Conservation (phyloP, 1,284 basidiomycete genomes). For the Fomitopsis palustris region DNA sequence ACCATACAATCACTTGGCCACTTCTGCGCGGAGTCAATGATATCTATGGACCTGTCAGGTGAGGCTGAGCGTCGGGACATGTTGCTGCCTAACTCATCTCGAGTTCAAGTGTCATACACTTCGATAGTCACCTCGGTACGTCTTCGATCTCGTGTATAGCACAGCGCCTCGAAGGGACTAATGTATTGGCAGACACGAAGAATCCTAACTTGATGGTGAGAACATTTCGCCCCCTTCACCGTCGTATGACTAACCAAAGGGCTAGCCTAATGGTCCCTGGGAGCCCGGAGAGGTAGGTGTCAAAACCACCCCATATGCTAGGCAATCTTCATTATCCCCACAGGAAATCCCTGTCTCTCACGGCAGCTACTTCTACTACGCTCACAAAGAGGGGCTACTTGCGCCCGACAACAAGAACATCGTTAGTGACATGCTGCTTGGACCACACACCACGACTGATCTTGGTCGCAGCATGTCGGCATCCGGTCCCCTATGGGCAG, state of each 20-base stretch:
- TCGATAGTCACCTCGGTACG: conserved; percentile 36
- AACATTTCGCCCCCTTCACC: background rate
- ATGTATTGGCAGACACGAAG: conserved; percentile 26
- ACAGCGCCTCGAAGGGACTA: background rate
- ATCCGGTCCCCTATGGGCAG: conserved; percentile 28
- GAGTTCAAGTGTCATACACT: conserved; percentile 34
- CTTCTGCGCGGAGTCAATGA: conserved; percentile 32
- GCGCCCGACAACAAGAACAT: conserved; percentile 35
- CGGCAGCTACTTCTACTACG: conserved; percentile 40
- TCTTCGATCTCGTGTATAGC: background rate
- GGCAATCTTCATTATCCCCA: background rate
- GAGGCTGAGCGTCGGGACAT: background rate
- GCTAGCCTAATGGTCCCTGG: conserved; percentile 26
- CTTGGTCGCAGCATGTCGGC: conserved; percentile 27
- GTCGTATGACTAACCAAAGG: background rate
- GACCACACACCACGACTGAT: background rate
- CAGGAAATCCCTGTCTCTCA: conserved; percentile 32
- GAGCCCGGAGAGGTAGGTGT: conserved; percentile 25
- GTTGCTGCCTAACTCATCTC: background rate
- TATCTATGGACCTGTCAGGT: conserved; percentile 35
- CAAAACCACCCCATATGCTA: background rate
- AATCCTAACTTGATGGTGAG: conserved; percentile 20
- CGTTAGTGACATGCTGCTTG: conserved; percentile 18
- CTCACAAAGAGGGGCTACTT: conserved; percentile 34
- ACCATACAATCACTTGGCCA: conserved; percentile 38